Conservation (phyloP, 2,329 filamentous ascomycete species). For the Calonectria pseudoreteaudii region DNA sequence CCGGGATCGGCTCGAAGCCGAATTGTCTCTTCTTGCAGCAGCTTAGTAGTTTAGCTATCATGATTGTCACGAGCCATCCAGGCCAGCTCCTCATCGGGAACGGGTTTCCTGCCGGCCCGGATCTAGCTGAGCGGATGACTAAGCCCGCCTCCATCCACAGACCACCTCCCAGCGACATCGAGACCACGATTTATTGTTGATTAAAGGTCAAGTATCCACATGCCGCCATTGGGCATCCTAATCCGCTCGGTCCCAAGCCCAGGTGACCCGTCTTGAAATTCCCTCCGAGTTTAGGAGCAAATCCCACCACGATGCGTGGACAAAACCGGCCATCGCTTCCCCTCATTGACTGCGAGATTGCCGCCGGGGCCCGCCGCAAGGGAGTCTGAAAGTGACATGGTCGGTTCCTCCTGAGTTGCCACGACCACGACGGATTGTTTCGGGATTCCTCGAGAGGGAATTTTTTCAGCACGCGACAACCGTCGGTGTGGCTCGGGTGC, state of each 20-base stretch:
- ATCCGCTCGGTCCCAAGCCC: constrained; percentile 9
- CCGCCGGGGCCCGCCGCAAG: constrained; percentile 7
- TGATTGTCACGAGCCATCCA: not conserved
- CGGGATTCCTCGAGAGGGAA: constrained; percentile 22
- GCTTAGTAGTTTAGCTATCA: not conserved
- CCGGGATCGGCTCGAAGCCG: not conserved
- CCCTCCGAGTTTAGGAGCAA: constrained; percentile 30
- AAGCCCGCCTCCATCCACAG: constrained; percentile 33
- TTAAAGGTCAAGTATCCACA: constrained; percentile 41
- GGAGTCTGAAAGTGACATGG: constrained; percentile 22
- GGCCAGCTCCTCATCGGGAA: not conserved
- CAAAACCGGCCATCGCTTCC: not conserved
- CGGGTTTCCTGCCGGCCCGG: not conserved
- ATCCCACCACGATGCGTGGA: not conserved
- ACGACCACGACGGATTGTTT: constrained; percentile 23
- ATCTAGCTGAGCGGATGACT: constrained; percentile 35
- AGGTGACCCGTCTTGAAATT: constrained; percentile 22
- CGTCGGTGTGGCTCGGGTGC: constrained; percentile 18
- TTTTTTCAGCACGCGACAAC: constrained; percentile 28
- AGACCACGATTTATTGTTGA: constrained; percentile 36
- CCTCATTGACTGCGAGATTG: not conserved
- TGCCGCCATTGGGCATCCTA: constrained; percentile 41
- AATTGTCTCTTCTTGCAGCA: not conserved
- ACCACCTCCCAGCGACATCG: constrained; percentile 41
- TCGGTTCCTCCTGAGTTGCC: constrained; percentile 16